Evolutionary conservation across 225 moss, liverwort and hornwort genomes (phyloP), one percentile per base, ranked within the genome.

Genomic region (Polytrichum commune): DNA sequence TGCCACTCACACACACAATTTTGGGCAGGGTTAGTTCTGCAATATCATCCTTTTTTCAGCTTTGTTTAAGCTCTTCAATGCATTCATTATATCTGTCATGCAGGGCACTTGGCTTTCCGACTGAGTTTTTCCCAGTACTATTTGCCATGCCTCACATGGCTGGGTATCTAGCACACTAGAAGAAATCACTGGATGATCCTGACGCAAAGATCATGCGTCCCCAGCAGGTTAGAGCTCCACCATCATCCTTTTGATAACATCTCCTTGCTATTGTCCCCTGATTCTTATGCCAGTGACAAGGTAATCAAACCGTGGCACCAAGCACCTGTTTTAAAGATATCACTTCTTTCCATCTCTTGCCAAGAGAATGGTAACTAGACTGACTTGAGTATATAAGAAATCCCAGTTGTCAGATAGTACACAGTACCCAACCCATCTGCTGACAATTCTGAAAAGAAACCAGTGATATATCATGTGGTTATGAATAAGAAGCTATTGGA

Each of bases 141-240:
- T 94, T 97, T 69, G 96, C 96, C 20, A 88, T 97, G 53, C 92
- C 96, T 63, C 92, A 91, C 27, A 94, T 97, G 96, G 96, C 94
- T 69, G 94, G 96, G 46, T 94, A 97, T 69, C 86, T 97, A 67
- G 89, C 92, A 29, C 94, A 97, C 66, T 97, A 92, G 92, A 97
- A 92, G 70, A 94, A 97, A 71, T 93, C 92, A 8, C 83, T 97
- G 4, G 86, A 74, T 54, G 91, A 97, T 29, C 86, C 90, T 19
- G 93, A 97, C 75, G 92, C 93, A 19, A 97, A 97, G 76, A 94
- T 97, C 16, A 93, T 97, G 89, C 89, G 91, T 69, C 96, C 96
- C 64, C 96, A 97, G 76, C 88, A 97, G 93, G 96, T 92, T 23
- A 26, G 70, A 70, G 64, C 16, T 13, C 46, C 46, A 46, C 46